Conservation (phyloP, 2,329 filamentous ascomycete species). For the Colletotrichum sp. region DNA sequence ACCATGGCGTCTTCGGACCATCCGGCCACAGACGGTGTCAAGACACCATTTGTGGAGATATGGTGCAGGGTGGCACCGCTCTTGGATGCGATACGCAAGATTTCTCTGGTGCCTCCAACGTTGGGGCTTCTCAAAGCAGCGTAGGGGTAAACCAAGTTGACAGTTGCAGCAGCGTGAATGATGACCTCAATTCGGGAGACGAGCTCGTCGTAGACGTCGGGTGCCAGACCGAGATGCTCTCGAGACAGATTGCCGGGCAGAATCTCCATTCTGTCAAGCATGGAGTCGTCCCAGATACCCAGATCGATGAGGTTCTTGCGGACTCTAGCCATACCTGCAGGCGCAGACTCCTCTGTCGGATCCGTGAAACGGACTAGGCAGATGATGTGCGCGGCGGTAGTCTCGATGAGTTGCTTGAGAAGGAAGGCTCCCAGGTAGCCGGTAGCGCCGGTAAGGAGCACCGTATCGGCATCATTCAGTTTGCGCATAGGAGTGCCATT, state of each 20-base stretch:
- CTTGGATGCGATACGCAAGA: conserved; percentile 72
- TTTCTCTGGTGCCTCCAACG: conserved; percentile 78
- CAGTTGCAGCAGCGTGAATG: conserved; percentile 77
- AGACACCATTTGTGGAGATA: conserved; percentile 79
- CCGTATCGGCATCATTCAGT: conserved; percentile 69
- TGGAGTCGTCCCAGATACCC: conserved; percentile 77
- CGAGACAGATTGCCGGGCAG: conserved; percentile 75
- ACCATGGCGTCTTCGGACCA: conserved; percentile 76
- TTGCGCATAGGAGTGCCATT: conserved; percentile 57
- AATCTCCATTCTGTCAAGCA: conserved; percentile 80
- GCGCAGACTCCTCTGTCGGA: conserved; percentile 65
- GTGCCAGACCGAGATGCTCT: conserved; percentile 70
- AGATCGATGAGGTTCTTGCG: conserved; percentile 79
- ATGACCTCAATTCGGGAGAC: conserved; percentile 73
- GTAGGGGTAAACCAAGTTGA: conserved; percentile 83
- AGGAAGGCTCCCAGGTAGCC: conserved; percentile 80
- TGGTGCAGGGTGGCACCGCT: conserved; percentile 77
- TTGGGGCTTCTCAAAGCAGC: conserved; percentile 77
- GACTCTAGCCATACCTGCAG: conserved; percentile 73
- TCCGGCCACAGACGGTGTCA: conserved; percentile 72
- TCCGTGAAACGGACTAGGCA: conserved; percentile 78
- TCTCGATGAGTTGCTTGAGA: conserved; percentile 70
- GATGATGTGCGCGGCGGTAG: conserved; percentile 70
- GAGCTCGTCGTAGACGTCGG: conserved; percentile 68
- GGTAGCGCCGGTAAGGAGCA: conserved; percentile 77